Evolutionary conservation across 768 basidiomycete species (phyloP).

Genomic region (Mycena crocata): DNA sequence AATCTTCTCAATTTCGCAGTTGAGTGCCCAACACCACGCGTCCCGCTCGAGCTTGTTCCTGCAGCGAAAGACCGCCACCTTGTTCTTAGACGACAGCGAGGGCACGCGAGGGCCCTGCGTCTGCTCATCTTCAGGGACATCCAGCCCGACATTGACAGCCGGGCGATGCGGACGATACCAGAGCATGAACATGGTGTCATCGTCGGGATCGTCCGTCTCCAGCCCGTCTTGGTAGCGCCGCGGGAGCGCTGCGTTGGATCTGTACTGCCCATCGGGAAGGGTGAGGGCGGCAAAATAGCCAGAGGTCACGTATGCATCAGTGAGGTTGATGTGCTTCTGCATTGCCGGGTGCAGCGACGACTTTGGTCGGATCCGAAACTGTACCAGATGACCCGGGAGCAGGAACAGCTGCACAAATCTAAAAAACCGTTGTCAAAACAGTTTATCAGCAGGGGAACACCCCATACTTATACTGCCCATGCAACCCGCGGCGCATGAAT

Average conservation of each 20-base stretch:
- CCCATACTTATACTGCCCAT: constrained; percentile 83
- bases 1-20: constrained; percentile 88
- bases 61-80: constrained; percentile 74
- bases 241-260: constrained; percentile 64
- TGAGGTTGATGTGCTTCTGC: constrained; percentile 66
- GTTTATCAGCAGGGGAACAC: neutral
- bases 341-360: constrained; percentile 68
- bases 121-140: constrained; percentile 43
- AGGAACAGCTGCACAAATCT: constrained; percentile 82
- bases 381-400: constrained; percentile 78
- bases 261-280: constrained; percentile 73
- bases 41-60: constrained; percentile 91
- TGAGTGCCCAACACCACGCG: constrained; percentile 95
- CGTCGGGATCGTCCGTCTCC: constrained; percentile 86
- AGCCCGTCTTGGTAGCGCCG: constrained; percentile 92
- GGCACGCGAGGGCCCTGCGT: constrained; percentile 54
- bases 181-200: constrained; percentile 89
- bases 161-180: constrained; percentile 65
- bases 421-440: constrained; percentile 11
- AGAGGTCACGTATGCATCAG: constrained; percentile 88
- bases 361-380: constrained; percentile 72
- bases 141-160: constrained; percentile 35
- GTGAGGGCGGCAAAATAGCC: constrained; percentile 82
- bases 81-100: constrained; percentile 66
- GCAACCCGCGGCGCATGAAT: constrained; percentile 75